Conservation (phyloP, 2,329 filamentous ascomycete species). For the Pyrenophora tritici-repentis region DNA sequence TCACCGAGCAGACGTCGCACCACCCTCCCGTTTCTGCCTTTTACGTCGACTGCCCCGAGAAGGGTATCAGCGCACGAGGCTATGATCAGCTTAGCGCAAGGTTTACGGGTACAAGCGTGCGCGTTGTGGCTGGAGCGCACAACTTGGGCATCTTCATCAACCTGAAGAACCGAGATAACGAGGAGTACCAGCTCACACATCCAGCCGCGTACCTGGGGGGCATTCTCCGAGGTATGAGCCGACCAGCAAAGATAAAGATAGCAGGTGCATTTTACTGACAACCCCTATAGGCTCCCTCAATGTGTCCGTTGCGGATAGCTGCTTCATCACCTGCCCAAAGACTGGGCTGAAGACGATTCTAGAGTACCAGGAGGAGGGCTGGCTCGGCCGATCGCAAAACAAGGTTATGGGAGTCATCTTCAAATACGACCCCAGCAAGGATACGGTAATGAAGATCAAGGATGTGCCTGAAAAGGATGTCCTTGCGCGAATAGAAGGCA, state of each 20-base stretch:
- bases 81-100: conserved; percentile 98
- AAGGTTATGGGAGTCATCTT: conserved; percentile 90
- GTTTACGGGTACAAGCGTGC: conserved; percentile 93
- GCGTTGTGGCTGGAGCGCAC: conserved; percentile 87
- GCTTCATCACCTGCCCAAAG: conserved; percentile 86
- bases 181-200: conserved; percentile 94
- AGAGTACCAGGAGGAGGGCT: conserved; percentile 92
- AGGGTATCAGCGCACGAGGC: conserved; percentile 82
- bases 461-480: conserved; percentile 87
- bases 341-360: conserved; percentile 90
- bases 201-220: conserved; percentile 92
- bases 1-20: conserved; percentile 97
- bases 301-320: conserved; percentile 87
- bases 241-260: background rate
- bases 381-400: conserved; percentile 90
- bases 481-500: conserved; percentile 79
- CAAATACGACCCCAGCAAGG: conserved; percentile 84
- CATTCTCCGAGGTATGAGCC: conserved; percentile 67
- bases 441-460: conserved; percentile 77
- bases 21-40: conserved; percentile 97
- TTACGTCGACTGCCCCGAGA: conserved; percentile 88
- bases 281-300: conserved; percentile 67
- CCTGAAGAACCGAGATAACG: conserved; percentile 76
- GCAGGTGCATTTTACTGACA: conserved; percentile 11
- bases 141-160: conserved; percentile 96